These are phyloP conservation scores for Pelargonium myrrhifolium DNA, from an alignment of 441 rosid species.

Conservation along the genomic window DNA sequence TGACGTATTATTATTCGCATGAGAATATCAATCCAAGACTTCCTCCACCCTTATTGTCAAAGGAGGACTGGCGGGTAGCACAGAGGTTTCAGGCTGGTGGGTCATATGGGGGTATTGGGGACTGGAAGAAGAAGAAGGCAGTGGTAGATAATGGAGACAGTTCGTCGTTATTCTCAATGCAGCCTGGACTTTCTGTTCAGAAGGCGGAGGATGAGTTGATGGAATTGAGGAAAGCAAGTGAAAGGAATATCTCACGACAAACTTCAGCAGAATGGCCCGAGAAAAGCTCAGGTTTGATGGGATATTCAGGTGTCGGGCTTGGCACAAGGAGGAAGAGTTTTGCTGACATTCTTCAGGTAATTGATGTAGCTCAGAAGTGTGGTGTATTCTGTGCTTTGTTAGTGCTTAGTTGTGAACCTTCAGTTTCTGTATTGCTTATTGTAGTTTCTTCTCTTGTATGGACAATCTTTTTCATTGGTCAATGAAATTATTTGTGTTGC, in stretches of 20 bases:
- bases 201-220: constrained; percentile 61
- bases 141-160: constrained; percentile 28
- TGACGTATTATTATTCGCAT: constrained; percentile 67
- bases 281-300: constrained; percentile 35
- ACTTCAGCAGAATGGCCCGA: constrained; percentile 42
- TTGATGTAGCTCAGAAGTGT: constrained; percentile 11
- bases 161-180: constrained; percentile 67
- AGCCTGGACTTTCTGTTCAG: constrained; percentile 52
- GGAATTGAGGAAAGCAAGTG: constrained; percentile 51
- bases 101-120: constrained; percentile 43
- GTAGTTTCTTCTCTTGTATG: not conserved
- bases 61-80: constrained; percentile 84
- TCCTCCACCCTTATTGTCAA: constrained; percentile 74
- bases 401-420: not conserved
- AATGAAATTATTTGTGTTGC: constrained; percentile 11
- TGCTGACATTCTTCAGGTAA: constrained; percentile 91
- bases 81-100: constrained; percentile 74
- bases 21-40: constrained; percentile 75
- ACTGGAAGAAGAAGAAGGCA: constrained; percentile 43
- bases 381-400: not conserved
- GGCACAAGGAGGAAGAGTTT: constrained; percentile 88
- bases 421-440: not conserved
- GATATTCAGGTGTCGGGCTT: constrained; percentile 42
- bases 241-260: constrained; percentile 33
- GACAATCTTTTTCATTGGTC: not conserved